These are phyloP conservation scores for Trichosporon sp. DNA, from an alignment of 1,284 basidiomycete species.

Conservation along the genomic window DNA sequence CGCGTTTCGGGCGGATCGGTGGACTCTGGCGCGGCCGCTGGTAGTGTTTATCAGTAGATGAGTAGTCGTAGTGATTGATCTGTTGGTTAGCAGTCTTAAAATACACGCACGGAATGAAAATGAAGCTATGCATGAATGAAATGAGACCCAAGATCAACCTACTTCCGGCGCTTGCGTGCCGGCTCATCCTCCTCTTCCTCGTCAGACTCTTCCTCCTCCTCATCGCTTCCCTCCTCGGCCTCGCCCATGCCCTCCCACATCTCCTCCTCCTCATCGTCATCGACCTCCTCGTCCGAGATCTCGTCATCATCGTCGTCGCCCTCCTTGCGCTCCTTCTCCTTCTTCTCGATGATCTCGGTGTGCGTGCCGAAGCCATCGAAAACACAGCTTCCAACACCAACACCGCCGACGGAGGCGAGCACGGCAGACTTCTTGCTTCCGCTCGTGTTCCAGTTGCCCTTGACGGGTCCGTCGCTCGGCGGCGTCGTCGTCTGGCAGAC, in stretches of 20 bases:
- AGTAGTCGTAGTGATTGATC: background rate
- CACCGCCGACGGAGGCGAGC: conserved; percentile 69
- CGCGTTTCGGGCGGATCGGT: background rate
- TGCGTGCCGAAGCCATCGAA: conserved; percentile 53
- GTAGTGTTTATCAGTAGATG: background rate
- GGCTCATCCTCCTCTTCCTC: conserved; percentile 41
- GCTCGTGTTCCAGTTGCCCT: conserved; percentile 63
- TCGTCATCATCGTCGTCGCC: conserved; percentile 32
- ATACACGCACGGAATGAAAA: background rate
- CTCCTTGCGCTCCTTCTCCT: conserved; percentile 33
- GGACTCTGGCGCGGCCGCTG: background rate
- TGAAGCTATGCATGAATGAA: conserved; percentile 12
- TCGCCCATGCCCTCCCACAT: conserved; percentile 41
- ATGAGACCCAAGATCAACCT: background rate
- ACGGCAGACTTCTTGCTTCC: conserved; percentile 65
- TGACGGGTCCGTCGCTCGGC: conserved; percentile 60
- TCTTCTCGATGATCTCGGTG: conserved; percentile 59
- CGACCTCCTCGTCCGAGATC: conserved; percentile 42
- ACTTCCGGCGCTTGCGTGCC: conserved; percentile 13
- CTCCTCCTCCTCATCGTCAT: conserved; percentile 41
- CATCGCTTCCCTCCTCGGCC: conserved; percentile 38
- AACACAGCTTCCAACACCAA: conserved; percentile 64
- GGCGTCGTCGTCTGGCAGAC: conserved; percentile 69
- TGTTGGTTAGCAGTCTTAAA: background rate
- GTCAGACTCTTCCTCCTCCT: conserved; percentile 42